Evolutionary conservation across 2,329 filamentous ascomycete species (phyloP), one percentile per base, ranked within the genome.

Genomic region (Colletotrichum theobromicola): DNA sequence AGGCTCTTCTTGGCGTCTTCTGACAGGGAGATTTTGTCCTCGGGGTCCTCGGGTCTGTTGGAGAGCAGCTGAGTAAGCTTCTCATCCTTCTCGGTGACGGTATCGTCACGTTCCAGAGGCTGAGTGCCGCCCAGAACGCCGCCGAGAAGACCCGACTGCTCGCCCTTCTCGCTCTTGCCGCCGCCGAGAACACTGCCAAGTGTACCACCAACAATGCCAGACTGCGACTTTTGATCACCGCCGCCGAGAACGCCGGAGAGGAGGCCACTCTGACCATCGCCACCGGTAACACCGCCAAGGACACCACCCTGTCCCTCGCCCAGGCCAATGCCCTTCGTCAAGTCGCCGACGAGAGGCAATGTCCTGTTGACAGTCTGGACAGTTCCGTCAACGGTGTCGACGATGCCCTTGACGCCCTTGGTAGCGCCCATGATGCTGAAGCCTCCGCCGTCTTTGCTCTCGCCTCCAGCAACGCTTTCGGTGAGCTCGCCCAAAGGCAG

Each of bases 381-480:
- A 6, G 76, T 77, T 16, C 75, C 75, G n/a, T 77, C 76, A 6
- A 71, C 74, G 3, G 71, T 75, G 57, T 77, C 76, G 35, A 77
- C 74, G 10, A 77, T 70, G 12, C 74, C 76, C 76, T 77, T 76
- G 24, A 79, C 79, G 12, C 77, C 75, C 58, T 81, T 81, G 24
- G 79, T 78, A 35, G 81, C 80, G 28, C 79, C 80, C 71, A 80
- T 77, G n/a, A 81, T 53, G 74, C 80, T 81, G 72, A 81, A 81
- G 32, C 76, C 75, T 21, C 78, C 78, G 4, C 80, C 77, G 37
- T 71, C 57, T 21, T 82, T 80, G 70, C 85, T 81, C 67, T 83
- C 76, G 2, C 78, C 72, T 34, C 85, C 82, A 4, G 85, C 85
- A 6, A 85, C 82, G 32, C 85, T 85, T 67, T 87, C 86, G 28